Evolutionary conservation across 1,284 basidiomycete species (phyloP).

Genomic region (Austroboletus niveus): DNA sequence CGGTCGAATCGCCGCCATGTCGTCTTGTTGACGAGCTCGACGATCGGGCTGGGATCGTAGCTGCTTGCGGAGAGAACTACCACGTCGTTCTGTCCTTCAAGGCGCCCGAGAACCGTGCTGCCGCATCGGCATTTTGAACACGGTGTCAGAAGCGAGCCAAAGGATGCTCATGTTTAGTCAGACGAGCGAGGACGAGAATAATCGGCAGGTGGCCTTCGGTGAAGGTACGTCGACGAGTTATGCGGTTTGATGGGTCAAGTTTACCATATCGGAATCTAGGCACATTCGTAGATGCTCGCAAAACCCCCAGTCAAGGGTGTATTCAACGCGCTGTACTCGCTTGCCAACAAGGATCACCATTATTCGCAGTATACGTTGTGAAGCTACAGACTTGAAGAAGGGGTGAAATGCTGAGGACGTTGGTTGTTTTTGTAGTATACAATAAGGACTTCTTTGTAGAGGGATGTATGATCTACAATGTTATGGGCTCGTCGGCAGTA

Average conservation of each 20-base stretch:
- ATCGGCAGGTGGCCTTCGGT: conserved; percentile 23
- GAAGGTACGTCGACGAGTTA: too few species aligned
- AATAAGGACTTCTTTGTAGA: too few species aligned
- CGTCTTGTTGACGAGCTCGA: conserved; percentile 32
- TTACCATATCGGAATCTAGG: too few species aligned
- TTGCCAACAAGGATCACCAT: conserved; percentile 11
- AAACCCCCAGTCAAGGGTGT: too few species aligned
- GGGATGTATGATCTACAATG: too few species aligned
- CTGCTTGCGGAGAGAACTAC: too few species aligned
- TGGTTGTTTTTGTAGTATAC: too few species aligned
- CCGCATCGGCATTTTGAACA: conserved; percentile 12
- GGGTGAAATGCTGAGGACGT: too few species aligned
- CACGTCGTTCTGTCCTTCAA: conserved; percentile 21
- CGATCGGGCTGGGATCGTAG: conserved; percentile 31
- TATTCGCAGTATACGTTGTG: too few species aligned
- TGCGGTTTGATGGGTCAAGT: not conserved
- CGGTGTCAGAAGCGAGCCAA: conserved; percentile 11
- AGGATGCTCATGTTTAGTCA: conserved; percentile 21
- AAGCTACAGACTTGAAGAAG: too few species aligned
- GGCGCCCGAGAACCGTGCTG: conserved; percentile 17
- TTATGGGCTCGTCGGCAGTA: too few species aligned
- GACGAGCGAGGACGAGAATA: conserved; percentile 24
- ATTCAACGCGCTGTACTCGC: conserved; percentile 6
- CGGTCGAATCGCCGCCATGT: conserved; percentile 5
- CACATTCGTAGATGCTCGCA: too few species aligned